Percentiles rank a stretch among this genome's conserved stretches.
Conservation (phyloP, 2,329 filamentous ascomycete genomes). For the Berkeleyomyces rouxiae region DNA sequence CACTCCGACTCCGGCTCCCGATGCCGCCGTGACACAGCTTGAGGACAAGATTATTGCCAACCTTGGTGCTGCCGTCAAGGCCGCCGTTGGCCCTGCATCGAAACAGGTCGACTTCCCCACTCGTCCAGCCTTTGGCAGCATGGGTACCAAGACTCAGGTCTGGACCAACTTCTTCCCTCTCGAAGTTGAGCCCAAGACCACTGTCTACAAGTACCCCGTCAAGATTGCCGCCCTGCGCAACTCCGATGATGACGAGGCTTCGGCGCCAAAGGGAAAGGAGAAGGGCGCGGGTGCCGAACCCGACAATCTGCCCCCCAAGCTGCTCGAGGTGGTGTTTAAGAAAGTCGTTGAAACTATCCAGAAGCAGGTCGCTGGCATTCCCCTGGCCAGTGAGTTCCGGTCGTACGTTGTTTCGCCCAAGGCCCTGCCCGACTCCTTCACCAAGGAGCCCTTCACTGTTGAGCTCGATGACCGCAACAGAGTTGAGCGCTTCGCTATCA, state of each 20-base stretch:
- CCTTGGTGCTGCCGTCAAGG: slow-evolving; percentile 23
- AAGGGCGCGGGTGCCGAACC: slow-evolving; percentile 9
- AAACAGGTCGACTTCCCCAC: slow-evolving; percentile 23
- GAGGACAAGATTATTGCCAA: slow-evolving; percentile 25
- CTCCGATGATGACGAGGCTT: slow-evolving; percentile 5
- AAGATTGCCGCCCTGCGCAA: slow-evolving; percentile 19
- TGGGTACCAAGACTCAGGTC: slow-evolving; percentile 27
- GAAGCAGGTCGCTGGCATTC: slow-evolving; percentile 18
- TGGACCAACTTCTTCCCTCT: slow-evolving; percentile 41
- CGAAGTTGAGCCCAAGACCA: slow-evolving; percentile 20
- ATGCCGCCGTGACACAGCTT: slow-evolving; percentile 21
- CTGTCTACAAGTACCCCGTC: slow-evolving; percentile 31
- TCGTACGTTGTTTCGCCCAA: slow-evolving; percentile 23
- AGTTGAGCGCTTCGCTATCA: slow-evolving; percentile 27
- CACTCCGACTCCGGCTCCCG: slow-evolving; percentile 16
- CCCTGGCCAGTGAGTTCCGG: slow-evolving; percentile 35
- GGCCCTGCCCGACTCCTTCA: background rate
- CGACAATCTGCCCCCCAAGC: slow-evolving; percentile 24
- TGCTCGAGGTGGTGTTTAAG: slow-evolving; percentile 27
- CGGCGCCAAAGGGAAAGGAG: background rate
- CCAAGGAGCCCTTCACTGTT: slow-evolving; percentile 3
- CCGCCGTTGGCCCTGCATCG: slow-evolving; percentile 10
- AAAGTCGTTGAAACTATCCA: slow-evolving; percentile 23
- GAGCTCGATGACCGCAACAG: slow-evolving; percentile 17
- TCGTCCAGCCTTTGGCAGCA: slow-evolving; percentile 33